Conservation (phyloP, 2,329 filamentous ascomycete genomes). For the Pestalotiopsis sp. region DNA sequence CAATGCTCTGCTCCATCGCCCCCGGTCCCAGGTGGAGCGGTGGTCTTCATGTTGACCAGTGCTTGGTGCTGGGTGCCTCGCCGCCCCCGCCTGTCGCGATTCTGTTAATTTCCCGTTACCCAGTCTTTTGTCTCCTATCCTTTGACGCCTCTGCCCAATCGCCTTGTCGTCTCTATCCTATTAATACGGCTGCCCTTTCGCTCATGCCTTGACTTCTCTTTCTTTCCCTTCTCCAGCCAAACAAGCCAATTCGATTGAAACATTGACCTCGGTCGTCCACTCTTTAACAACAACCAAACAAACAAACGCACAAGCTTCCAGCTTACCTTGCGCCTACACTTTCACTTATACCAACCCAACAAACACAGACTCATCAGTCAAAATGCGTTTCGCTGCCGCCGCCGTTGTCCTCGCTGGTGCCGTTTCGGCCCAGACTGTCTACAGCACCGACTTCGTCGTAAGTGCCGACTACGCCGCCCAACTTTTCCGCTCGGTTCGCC, state of each 20-base stretch:
- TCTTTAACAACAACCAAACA: conserved; percentile 42
- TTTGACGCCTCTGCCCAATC: conserved; percentile 28
- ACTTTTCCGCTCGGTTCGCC: not conserved
- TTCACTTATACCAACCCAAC: conserved; percentile 25
- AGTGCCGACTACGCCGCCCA: not conserved
- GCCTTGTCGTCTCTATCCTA: conserved; percentile 30
- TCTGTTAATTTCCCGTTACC: conserved; percentile 32
- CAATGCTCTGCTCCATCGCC: conserved; percentile 1
- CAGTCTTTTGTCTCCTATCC: conserved; percentile 20
- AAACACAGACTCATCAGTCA: conserved; percentile 40
- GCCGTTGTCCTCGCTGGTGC: conserved; percentile 52
- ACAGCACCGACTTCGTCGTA: conserved; percentile 52
- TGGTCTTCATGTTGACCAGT: conserved; percentile 9
- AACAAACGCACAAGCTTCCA: conserved; percentile 28
- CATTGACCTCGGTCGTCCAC: conserved; percentile 62
- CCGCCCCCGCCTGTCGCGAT: not conserved
- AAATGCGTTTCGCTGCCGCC: conserved; percentile 64
- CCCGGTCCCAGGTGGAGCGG: not conserved
- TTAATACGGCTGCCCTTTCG: conserved; percentile 50
- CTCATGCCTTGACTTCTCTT: conserved; percentile 25
- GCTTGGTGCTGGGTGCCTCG: not conserved
- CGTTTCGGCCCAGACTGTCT: conserved; percentile 51
- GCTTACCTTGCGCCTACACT: conserved; percentile 35
- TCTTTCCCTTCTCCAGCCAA: conserved; percentile 42
- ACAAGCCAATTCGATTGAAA: conserved; percentile 46